Base-by-base conservation (phyloP, 2,329 filamentous ascomycete species). In the Clonostachys chloroleuca region DNA sequence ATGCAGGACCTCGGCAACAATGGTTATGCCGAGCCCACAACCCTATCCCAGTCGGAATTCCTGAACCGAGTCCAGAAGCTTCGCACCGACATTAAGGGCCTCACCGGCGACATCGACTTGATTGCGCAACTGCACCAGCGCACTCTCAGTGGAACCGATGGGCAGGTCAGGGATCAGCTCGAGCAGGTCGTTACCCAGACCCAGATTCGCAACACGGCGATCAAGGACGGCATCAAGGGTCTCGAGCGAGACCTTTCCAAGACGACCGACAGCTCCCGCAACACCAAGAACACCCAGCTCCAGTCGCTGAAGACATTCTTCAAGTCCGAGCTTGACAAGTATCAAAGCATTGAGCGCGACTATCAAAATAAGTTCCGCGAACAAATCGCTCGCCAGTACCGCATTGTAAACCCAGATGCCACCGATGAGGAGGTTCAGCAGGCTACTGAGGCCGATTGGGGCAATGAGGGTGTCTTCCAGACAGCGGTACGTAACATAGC, bases 351-450 rank as follows among this genome's bases (percentile, higher is more conserved):
- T 61, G 89, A 94, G 73, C 73, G 78, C 49, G 75, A 78, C 42
- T 92, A 89, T 71, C 78, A 81, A 60, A 75, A 81, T 61, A 75
- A 83, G 53, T 90, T 90, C 65, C 80, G 84, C 51, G 86, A 91
- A 53, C 86, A 90, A 65, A 89, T 92, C 61, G 81, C 82, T 49
- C 79, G 89, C 58, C 89, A 94, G 67, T 92, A 89, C 67, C 77
- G 82, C 48, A 91, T 92, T 60, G 87, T 90, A 55, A 89, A 91
- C 63, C 88, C 88, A 45, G 84, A 90, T 41, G 89, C 88, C n/a
- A 79, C 78, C 43, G 86, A 91, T 50, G 72, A 78, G 2, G 86
- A 92, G 66, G 83, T 92, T 4, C 71, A 77, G 43, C 73, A 88
- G 62, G 87, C 87, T 5, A 73, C 82, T 20, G 75, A 88, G 55